Base-by-base conservation (phyloP, 306 rosid genomes). In the Dicorynia guianensis region DNA sequence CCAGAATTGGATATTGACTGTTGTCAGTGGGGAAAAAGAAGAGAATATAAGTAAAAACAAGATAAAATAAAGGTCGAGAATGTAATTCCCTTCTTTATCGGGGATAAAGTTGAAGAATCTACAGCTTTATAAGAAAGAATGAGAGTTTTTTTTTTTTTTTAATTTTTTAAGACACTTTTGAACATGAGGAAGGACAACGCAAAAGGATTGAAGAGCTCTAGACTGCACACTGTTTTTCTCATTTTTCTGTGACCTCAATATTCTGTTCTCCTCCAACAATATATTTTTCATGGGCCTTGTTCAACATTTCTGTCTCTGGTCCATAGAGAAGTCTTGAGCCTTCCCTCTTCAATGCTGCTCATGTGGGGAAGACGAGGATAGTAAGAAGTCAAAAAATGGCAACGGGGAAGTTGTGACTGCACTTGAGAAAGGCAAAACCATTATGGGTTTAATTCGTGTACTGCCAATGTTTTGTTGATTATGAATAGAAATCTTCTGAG, bases 31-130 rank as follows among this genome's bases (percentile, higher is more conserved):
- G 74, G 73, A 19, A 68, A 71, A 86, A 67, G 69, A 79, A 81
- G 87, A 62, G 86, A 89, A 89, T 84, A 82, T 79, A 86, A 72
- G 59, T 58, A 85, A 56, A 53, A 42, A 12, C 72, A 67, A 68
- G 68, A 76, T 68, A 40, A 67, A 58, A 64, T 69, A 80, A 84
- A 63, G 87, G 76, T 49, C 55, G 71, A 87, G 98, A 93, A 93
- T 91, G 82, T 54, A 77, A 88, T 91, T 62, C 91, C 88, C 76
- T 84, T 86, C 93, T 88, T 82, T 86, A 69, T 75, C 63, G 9
- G 52, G 82, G 81, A 82, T 72, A 89, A 91, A 88, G 89, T 75
- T 71, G 86, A 86, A 83, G 92, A 91, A 85, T 89, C 90, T 58
- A 63, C 59, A 35, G 73, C 87, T 78, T 82, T 80, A 54, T 30